Conservation (phyloP, 768 basidiomycete species). For the Inosperma sp. region DNA sequence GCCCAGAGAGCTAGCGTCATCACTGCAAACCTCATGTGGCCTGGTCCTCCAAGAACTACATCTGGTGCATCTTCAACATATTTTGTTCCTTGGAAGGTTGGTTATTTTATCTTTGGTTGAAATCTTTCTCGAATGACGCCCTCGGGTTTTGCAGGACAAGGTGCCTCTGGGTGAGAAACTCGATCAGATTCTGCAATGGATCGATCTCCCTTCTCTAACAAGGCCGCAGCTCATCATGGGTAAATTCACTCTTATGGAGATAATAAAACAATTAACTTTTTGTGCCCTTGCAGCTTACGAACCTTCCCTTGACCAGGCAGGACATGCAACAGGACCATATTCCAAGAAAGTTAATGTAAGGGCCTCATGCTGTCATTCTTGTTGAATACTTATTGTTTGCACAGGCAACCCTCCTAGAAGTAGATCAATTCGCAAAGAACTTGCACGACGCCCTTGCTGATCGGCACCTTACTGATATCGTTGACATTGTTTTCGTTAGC, state of each 20-base stretch:
- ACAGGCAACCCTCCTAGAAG: conserved; percentile 57
- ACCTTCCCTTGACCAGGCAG: conserved; percentile 82
- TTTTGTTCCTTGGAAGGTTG: conserved; percentile 73
- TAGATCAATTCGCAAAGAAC: conserved; percentile 72
- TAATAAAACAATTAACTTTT: conserved; percentile 3
- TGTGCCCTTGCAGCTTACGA: conserved; percentile 58
- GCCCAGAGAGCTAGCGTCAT: conserved; percentile 65
- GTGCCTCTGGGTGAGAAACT: conserved; percentile 67
- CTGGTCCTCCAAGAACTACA: conserved; percentile 70
- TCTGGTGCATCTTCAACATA: conserved; percentile 67
- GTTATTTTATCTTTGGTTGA: conserved; percentile 13
- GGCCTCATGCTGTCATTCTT: background rate
- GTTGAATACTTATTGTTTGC: conserved; percentile 3
- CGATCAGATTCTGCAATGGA: conserved; percentile 74
- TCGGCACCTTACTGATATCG: conserved; percentile 76
- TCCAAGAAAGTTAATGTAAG: conserved; percentile 69
- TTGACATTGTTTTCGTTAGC: conserved; percentile 86
- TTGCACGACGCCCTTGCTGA: conserved; percentile 57
- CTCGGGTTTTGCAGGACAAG: conserved; percentile 49
- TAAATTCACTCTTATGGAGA: conserved; percentile 30
- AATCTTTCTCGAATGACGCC: conserved; percentile 8
- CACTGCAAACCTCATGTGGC: conserved; percentile 94
- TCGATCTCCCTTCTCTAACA: conserved; percentile 66
- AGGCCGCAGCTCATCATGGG: conserved; percentile 78
- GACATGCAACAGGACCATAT: conserved; percentile 66